These are phyloP conservation scores for Claviceps lovelessii DNA, from an alignment of 2,329 filamentous ascomycete genomes.

Conservation along the genomic window DNA sequence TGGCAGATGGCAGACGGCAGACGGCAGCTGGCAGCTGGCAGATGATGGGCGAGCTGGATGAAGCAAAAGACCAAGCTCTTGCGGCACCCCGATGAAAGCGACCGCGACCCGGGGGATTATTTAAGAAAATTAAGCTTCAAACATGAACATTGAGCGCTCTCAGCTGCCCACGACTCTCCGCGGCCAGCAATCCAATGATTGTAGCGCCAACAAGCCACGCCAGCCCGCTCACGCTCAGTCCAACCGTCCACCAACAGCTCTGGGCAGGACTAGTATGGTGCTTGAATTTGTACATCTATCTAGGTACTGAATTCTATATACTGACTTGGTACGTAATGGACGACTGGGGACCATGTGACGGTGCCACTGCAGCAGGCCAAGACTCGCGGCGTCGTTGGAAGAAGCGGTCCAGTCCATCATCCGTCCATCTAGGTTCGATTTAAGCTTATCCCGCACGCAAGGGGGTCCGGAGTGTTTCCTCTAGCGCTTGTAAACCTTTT, in stretches of 20 bases:
- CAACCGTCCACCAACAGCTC: background rate
- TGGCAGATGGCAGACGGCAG: background rate
- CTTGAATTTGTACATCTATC: too few species aligned
- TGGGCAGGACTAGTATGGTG: too few species aligned
- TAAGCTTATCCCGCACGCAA: too few species aligned
- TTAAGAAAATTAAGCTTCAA: background rate
- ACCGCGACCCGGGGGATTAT: background rate
- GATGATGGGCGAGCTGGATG: background rate
- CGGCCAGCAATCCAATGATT: background rate
- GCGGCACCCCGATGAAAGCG: background rate
- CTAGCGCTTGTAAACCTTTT: too few species aligned
- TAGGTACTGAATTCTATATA: too few species aligned
- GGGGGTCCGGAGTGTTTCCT: too few species aligned
- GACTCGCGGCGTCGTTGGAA: background rate
- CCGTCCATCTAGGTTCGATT: too few species aligned
- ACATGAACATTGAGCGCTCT: background rate
- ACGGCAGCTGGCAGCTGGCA: background rate
- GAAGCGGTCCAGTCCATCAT: too few species aligned
- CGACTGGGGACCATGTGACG: background rate
- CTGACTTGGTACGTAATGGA: too few species aligned
- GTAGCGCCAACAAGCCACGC: background rate
- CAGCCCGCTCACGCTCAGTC: background rate
- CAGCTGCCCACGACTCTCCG: background rate
- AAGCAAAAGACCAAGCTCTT: too few species aligned
- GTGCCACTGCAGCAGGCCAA: background rate